Evolutionary conservation across 805 yeast genomes (phyloP), one percentile per base, ranked within the genome.

Genomic region (Candida xyloterini): DNA sequence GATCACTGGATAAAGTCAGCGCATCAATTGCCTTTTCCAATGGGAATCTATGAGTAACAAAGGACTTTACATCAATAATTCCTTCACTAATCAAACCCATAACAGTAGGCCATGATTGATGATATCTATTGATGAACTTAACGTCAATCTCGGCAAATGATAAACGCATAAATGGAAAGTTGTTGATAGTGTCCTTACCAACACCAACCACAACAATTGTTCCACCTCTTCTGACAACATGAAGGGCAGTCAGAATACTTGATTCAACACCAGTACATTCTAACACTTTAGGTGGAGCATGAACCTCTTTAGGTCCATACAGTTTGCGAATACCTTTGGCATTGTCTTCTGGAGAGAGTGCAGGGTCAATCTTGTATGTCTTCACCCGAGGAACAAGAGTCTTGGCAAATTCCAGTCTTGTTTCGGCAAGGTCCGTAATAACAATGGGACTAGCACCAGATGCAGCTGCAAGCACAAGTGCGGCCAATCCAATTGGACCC

Each of bases 401-500:
- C 47, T 68, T 63, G 15, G 79, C 79, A 44, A 73, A 68, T 24
- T 60, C 64, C 33, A 76, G 61, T 40, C 79, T 65, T 29, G 61
- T 60, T 15, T 56, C 60, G 36, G 67, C 60, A 28, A 76, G 53
- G 52, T 76, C 81, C 4, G 78, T 70, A 47, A 75, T 71, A 15
- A 67, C 70, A 16, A 76, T 45, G 21, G 80, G 80, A 25, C 71
- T 62, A 7, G 77, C 76, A 16, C 81, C 81, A 2, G 72, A 64
- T 9, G 78, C 78, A 23, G 67, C 63, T 9, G 78, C 78, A 27
- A 74, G 53, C 3, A 68, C 46, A 30, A 77, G 66, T 16, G 74
- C 57, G 32, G 72, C 66, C 30, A 75, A 56, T n/a, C 81, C 81
- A 48, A 76, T 76, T n/a, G 81, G 80, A 16, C 81, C 81, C 14